A percentile compares a stretch with the other conserved stretches of the same genome.
Conservation (phyloP, 2,329 filamentous ascomycete genomes). For the Sclerotinia nivalis region DNA sequence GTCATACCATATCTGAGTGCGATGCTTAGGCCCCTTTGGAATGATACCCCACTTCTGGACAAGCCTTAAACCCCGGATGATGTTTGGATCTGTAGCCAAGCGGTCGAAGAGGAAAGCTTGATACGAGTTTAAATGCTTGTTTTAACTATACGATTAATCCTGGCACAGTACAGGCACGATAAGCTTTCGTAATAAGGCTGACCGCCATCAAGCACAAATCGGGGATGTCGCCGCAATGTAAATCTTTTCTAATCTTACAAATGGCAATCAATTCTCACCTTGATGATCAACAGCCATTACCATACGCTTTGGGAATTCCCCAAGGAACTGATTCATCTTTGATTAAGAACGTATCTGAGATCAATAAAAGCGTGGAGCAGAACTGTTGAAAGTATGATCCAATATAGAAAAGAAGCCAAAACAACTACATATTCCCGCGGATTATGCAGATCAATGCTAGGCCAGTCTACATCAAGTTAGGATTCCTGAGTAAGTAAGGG, state of each 20-base stretch:
- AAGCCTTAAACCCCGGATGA: background rate
- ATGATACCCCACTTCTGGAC: background rate
- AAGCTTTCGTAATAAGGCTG: background rate
- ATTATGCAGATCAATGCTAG: conserved; percentile 9
- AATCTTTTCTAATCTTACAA: background rate
- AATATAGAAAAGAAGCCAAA: background rate
- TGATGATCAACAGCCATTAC: background rate
- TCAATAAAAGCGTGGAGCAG: background rate
- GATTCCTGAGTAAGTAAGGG: background rate
- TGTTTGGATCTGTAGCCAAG: background rate
- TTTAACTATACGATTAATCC: background rate
- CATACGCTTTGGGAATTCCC: too few relatives aligned
- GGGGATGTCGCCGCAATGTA: background rate
- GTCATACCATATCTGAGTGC: background rate
- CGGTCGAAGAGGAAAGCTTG: background rate
- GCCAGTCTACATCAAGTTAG: background rate
- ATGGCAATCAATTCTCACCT: background rate
- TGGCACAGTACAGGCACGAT: background rate
- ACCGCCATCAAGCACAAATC: background rate
- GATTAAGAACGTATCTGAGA: background rate
- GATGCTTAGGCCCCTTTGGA: background rate
- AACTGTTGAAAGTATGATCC: background rate
- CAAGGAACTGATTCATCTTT: background rate
- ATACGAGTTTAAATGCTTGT: background rate
- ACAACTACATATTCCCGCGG: background rate